Evolutionary conservation across 1,139 yeast genomes (phyloP).

Genomic region (Suhomyces ambrosiae): DNA sequence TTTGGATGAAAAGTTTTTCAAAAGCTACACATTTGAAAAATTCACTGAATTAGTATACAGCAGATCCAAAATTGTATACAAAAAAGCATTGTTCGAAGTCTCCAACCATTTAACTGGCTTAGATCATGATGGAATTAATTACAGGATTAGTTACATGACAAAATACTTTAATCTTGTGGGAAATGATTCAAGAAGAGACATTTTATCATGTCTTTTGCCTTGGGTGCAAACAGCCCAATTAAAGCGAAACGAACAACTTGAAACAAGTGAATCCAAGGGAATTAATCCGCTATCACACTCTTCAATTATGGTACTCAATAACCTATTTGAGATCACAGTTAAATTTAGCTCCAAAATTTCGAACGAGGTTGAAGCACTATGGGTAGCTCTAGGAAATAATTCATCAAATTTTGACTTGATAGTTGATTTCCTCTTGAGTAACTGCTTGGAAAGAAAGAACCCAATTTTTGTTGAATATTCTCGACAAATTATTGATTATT

Average conservation of each 20-base stretch:
- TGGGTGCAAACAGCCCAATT: slow-evolving; percentile 86
- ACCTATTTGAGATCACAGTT: slow-evolving; percentile 82
- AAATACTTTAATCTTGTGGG: slow-evolving; percentile 68
- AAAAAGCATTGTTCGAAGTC: slow-evolving; percentile 71
- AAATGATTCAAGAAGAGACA: slow-evolving; percentile 62
- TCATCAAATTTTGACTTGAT: slow-evolving; percentile 71
- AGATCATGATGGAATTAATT: slow-evolving; percentile 59
- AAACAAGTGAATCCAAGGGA: slow-evolving; percentile 21
- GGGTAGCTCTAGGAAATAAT: slow-evolving; percentile 87
- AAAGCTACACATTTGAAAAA: slow-evolving; percentile 35
- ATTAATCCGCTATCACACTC: slow-evolving; percentile 25
- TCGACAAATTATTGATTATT: slow-evolving; percentile 76
- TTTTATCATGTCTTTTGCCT: slow-evolving; percentile 78
- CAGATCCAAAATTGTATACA: slow-evolving; percentile 71
- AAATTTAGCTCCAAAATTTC: slow-evolving; percentile 72
- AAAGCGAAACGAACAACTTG: slow-evolving; percentile 31
- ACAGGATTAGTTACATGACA: slow-evolving; percentile 71
- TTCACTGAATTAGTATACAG: slow-evolving; percentile 66
- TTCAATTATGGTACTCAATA: slow-evolving; percentile 77
- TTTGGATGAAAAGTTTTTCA: slow-evolving; percentile 56
- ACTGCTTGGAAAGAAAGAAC: slow-evolving; percentile 71
- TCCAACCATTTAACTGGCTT: slow-evolving; percentile 62
- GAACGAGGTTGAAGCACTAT: slow-evolving; percentile 87
- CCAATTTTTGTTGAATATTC: slow-evolving; percentile 76
- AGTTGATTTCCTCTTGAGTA: slow-evolving; percentile 66